Evolutionary conservation across 2,329 filamentous ascomycete genomes (phyloP).

Genomic region (Trichoderma simmonsii): DNA sequence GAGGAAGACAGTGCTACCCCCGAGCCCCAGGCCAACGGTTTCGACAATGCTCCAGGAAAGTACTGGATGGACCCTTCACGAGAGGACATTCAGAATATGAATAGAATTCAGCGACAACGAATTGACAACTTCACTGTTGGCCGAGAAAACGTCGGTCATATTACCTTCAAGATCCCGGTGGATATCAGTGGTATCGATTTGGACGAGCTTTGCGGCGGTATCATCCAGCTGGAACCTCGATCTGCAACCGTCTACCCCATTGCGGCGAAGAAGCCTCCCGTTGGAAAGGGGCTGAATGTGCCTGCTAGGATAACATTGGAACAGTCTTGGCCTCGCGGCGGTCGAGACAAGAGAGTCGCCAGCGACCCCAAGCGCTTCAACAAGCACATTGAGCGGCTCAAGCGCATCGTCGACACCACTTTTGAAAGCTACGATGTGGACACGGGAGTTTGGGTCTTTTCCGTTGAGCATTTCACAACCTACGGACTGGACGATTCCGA

Average conservation of each 20-base stretch:
- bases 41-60: conserved; percentile 59
- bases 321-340: conserved; percentile 82
- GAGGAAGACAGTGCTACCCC: conserved; percentile 56
- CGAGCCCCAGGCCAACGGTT: conserved; percentile 26
- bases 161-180: conserved; percentile 77
- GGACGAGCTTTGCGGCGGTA: conserved; percentile 72
- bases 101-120: conserved; percentile 70
- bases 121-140: conserved; percentile 77
- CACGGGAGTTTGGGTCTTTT: conserved; percentile 86
- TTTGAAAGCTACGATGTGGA: conserved; percentile 78
- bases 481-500: conserved; percentile 84
- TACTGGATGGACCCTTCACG: conserved; percentile 85
- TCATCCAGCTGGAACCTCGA: conserved; percentile 74
- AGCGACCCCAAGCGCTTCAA: conserved; percentile 62
- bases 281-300: conserved; percentile 87
- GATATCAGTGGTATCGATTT: conserved; percentile 78
- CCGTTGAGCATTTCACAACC: conserved; percentile 93
- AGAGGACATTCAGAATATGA: conserved; percentile 75
- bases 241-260: conserved; percentile 85
- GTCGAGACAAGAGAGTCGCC: conserved; percentile 53
- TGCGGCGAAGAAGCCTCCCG: conserved; percentile 71
- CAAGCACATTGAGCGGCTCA: conserved; percentile 81
- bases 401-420: conserved; percentile 72
- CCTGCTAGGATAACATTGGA: conserved; percentile 83
- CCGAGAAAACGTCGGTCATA: conserved; percentile 73